These are phyloP conservation scores for Penicillium palitans DNA, from an alignment of 2,329 filamentous ascomycete species.

Conservation along the genomic window DNA sequence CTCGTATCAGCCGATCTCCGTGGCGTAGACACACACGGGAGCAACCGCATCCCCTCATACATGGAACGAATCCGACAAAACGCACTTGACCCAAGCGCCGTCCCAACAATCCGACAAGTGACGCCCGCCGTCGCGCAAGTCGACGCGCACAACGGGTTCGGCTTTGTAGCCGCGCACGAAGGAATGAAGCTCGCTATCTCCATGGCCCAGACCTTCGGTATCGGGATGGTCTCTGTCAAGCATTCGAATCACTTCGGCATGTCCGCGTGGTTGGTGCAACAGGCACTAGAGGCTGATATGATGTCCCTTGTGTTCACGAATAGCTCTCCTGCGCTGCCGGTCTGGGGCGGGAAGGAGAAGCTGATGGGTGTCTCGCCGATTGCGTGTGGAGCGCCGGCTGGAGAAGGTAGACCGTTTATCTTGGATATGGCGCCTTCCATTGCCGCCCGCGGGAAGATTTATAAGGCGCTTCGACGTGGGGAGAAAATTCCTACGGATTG, in stretches of 20 bases:
- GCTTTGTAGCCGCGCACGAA: constrained; percentile 67
- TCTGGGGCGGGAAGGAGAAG: constrained; percentile 67
- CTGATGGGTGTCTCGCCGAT: constrained; percentile 74
- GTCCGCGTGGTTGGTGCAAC: constrained; percentile 76
- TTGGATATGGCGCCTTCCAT: constrained; percentile 50
- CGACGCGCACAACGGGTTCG: constrained; percentile 70
- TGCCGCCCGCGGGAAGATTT: constrained; percentile 49
- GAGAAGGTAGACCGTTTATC: constrained; percentile 57
- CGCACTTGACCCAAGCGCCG: constrained; percentile 62
- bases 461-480: constrained; percentile 45
- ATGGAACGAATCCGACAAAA: constrained; percentile 70
- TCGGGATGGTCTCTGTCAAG: constrained; percentile 74
- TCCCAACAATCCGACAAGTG: constrained; percentile 59
- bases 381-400: constrained; percentile 71
- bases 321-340: constrained; percentile 69
- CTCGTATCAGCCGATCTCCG: constrained; percentile 74
- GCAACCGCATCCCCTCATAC: constrained; percentile 77
- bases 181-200: constrained; percentile 69
- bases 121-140: constrained; percentile 72
- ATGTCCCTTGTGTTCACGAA: constrained; percentile 72
- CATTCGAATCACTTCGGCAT: constrained; percentile 84
- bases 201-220: constrained; percentile 64
- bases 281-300: constrained; percentile 70
- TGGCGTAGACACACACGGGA: constrained; percentile 76
- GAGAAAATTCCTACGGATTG: constrained; percentile 56